A percentile compares a stretch with the other conserved stretches of the same genome.
phyloP scores from a whole-genome alignment of 768 basidiomycete species.

The Pulveroboletus ravenelii region DNA sequence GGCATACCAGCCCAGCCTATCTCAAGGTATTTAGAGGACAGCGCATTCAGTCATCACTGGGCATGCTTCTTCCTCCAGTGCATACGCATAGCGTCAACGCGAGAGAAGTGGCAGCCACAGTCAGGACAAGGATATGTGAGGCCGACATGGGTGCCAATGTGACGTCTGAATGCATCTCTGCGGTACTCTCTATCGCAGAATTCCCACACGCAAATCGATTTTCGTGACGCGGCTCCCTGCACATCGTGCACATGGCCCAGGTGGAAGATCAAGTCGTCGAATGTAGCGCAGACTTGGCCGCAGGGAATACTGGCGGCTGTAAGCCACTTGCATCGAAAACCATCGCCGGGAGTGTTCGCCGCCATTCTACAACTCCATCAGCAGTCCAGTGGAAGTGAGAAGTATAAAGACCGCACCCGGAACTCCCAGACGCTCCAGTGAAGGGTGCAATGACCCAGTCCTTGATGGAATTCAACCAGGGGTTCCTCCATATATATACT shows the following conservation, averaged over 20 bases:
- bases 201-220: constrained; percentile 5
- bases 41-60: too few species aligned
- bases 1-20: too few species aligned
- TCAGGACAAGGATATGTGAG: not conserved
- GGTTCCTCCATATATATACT: not conserved
- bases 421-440: too few species aligned
- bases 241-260: not conserved
- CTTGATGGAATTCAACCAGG: not conserved
- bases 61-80: constrained; percentile 4
- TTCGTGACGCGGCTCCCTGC: not conserved
- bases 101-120: constrained; percentile 1
- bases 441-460: not conserved
- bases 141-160: constrained; percentile 3
- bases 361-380: constrained; percentile 1
- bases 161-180: constrained; percentile 3
- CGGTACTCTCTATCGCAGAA: not conserved
- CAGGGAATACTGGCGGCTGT: not conserved
- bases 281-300: not conserved
- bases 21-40: too few species aligned
- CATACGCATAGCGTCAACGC: not conserved
- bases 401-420: not conserved
- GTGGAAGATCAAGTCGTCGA: constrained; percentile 9
- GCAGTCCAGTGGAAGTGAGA: too few species aligned
- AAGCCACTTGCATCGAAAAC: constrained; percentile 5
- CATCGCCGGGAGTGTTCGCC: not conserved